These are phyloP conservation scores for Aspergillus hortae DNA, from an alignment of 2,329 filamentous ascomycete genomes.

Conservation along the genomic window DNA sequence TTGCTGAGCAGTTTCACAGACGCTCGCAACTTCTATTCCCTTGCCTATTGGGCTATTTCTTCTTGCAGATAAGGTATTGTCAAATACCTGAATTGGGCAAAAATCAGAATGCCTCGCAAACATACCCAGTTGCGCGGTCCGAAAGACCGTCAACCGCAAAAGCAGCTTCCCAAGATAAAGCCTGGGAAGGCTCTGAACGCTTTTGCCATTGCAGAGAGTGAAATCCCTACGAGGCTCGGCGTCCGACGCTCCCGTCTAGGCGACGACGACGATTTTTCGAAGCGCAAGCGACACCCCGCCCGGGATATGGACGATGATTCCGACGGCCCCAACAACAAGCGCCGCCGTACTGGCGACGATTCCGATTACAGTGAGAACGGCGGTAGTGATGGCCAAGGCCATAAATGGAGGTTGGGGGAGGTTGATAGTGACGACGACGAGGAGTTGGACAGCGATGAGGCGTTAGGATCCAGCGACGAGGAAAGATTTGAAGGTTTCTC, in stretches of 20 bases:
- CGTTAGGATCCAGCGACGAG: slow-evolving; percentile 84
- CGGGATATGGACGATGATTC: slow-evolving; percentile 41
- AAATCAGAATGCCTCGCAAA: slow-evolving; percentile 37
- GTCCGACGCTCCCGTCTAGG: slow-evolving; percentile 58
- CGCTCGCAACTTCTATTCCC: slow-evolving; percentile 2
- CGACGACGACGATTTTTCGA: slow-evolving; percentile 49
- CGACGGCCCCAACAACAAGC: slow-evolving; percentile 43
- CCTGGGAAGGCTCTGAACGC: slow-evolving; percentile 55
- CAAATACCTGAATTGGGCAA: neutral
- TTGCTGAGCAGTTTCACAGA: slow-evolving; percentile 14
- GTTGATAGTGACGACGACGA: slow-evolving; percentile 65
- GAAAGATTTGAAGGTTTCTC: slow-evolving; percentile 77
- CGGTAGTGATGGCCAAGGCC: slow-evolving; percentile 80
- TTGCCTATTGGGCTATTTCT: neutral
- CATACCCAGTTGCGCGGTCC: slow-evolving; percentile 39
- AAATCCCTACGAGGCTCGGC: slow-evolving; percentile 51
- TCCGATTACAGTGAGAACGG: slow-evolving; percentile 58
- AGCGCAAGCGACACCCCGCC: slow-evolving; percentile 34
- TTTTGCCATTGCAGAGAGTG: slow-evolving; percentile 60
- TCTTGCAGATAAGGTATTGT: too few species aligned
- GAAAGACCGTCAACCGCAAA: slow-evolving; percentile 35
- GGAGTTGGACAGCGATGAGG: slow-evolving; percentile 72
- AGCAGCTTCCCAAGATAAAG: slow-evolving; percentile 48
- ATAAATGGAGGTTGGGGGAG: slow-evolving; percentile 76
- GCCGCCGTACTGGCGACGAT: slow-evolving; percentile 36